Evolutionary conservation across 805 yeast genomes (phyloP).

Genomic region (Hanseniaspora clermontiae): DNA sequence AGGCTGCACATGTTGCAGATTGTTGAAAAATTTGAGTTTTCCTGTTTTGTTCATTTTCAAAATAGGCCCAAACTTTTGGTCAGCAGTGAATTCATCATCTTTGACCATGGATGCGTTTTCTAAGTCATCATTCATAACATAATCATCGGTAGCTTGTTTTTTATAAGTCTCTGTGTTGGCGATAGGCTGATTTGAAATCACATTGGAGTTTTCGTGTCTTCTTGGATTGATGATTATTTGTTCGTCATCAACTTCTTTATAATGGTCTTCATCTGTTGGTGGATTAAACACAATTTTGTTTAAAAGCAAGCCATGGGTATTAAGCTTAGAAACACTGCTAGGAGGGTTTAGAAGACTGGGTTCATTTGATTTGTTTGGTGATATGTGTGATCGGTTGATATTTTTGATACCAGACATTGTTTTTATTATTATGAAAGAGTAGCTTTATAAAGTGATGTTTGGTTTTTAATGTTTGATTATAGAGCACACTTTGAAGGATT

Average conservation of each 20-base stretch:
- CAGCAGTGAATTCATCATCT: constrained; percentile 12
- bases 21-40: constrained; percentile 6
- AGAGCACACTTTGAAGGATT: no score
- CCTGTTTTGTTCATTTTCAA: constrained; percentile 11
- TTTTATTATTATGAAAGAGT: no score
- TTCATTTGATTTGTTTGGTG: not conserved
- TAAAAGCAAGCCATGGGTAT: constrained; percentile 8
- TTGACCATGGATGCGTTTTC: constrained; percentile 7
- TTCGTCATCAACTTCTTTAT: constrained; percentile 3
- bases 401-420: not conserved
- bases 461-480: not conserved
- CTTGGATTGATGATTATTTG: not conserved
- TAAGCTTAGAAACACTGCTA: not conserved
- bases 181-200: constrained; percentile 4
- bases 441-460: not conserved
- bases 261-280: constrained; percentile 12
- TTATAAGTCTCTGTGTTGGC: constrained; percentile 2
- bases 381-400: not conserved
- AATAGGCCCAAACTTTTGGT: constrained; percentile 8
- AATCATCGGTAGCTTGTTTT: not conserved
- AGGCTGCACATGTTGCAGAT: constrained; percentile 10
- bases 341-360: not conserved
- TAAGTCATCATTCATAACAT: not conserved
- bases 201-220: not conserved
- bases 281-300: constrained; percentile 10